Evolutionary conservation across 805 yeast species (phyloP), one percentile per base, ranked within the genome.

Genomic region (Debaryomyces castellii): DNA sequence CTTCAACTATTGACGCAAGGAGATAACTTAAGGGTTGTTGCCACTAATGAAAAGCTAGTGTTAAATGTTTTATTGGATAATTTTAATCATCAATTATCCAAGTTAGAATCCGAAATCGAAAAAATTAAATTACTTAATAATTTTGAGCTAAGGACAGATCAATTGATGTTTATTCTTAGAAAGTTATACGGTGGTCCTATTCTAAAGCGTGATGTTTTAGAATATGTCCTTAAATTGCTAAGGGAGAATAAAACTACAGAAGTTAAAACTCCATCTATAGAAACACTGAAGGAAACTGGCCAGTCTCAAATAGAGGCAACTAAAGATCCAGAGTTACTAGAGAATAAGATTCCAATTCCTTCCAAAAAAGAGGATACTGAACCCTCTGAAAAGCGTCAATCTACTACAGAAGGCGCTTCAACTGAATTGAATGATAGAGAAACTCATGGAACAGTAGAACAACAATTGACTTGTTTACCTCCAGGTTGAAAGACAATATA

Each of bases 161-260:
- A 42, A 24, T 51, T 61, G 23, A 50, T 46, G 40, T 67, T 60
- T 41, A 28, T 55, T 1, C 46, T 66, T 18, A 50, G 73, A 28
- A 67, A 64, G 40, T 33, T 62, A 0, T 67, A 67, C 48, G 70
- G 71, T 2, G 49, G 64, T 38, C 64, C 67, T 3, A 48, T 67
- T 7, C 44, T 57, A 7, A 45, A 58, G 22, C 58, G 53, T 9
- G 67, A 62, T 27, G 51, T 59, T 23, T 49, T 57, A 39, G 51
- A 40, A 7, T 52, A 57, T 22, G 40, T 52, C 2, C 32, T 59
- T 20, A 49, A 50, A 12, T 46, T 58, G 16, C 52, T 63, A 12
- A 52, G 54, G 39, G 48, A 48, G 16, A 35, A 18, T 20, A 21
- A 20, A 5, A 5, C 10, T 2, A 14, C 4, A 20, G 12, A 14